Percentiles rank a stretch among this genome's conserved stretches.
Evolutionary conservation across 768 basidiomycete genomes (phyloP).

Genomic region (Xerocomellus intermedius): DNA sequence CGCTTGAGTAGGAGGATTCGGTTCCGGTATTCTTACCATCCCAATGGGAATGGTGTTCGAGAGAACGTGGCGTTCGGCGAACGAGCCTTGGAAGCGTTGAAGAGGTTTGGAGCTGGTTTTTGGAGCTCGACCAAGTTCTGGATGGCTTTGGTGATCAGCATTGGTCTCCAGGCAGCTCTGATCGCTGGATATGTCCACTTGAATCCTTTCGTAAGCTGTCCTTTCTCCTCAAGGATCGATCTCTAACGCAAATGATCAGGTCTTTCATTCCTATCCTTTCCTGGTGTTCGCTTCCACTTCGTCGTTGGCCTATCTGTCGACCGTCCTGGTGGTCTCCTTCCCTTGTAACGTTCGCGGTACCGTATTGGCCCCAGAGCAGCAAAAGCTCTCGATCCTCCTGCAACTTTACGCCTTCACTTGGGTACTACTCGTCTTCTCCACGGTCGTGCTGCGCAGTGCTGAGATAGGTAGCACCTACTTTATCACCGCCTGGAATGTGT

Average conservation of each 20-base stretch:
- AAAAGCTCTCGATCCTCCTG: slow-evolving; percentile 50
- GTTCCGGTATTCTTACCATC: slow-evolving; percentile 1
- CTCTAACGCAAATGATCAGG: slow-evolving; percentile 37
- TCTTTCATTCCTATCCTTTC: slow-evolving; percentile 57
- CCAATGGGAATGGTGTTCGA: slow-evolving; percentile 1
- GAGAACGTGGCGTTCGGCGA: slow-evolving; percentile 7
- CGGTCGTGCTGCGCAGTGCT: slow-evolving; percentile 40
- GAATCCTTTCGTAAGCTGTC: slow-evolving; percentile 58
- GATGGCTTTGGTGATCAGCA: slow-evolving; percentile 48
- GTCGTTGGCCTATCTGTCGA: slow-evolving; percentile 50
- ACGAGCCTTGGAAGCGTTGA: slow-evolving; percentile 26
- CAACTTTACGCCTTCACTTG: slow-evolving; percentile 60
- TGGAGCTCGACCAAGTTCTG: slow-evolving; percentile 64
- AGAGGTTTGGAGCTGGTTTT: slow-evolving; percentile 28
- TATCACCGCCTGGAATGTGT: slow-evolving; percentile 53
- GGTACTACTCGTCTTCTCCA: slow-evolving; percentile 53
- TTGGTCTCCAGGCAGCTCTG: slow-evolving; percentile 47
- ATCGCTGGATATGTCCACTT: slow-evolving; percentile 49
- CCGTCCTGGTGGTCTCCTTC: slow-evolving; percentile 42
- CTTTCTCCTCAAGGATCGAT: neutral
- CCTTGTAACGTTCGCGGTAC: slow-evolving; percentile 26
- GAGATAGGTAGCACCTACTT: slow-evolving; percentile 57
- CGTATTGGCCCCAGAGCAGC: slow-evolving; percentile 35
- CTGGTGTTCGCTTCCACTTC: slow-evolving; percentile 48
- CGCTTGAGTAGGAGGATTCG: slow-evolving; percentile 20